Evolutionary conservation across 2,329 filamentous ascomycete species (phyloP).

Genomic region (Grosmannia serpens): DNA sequence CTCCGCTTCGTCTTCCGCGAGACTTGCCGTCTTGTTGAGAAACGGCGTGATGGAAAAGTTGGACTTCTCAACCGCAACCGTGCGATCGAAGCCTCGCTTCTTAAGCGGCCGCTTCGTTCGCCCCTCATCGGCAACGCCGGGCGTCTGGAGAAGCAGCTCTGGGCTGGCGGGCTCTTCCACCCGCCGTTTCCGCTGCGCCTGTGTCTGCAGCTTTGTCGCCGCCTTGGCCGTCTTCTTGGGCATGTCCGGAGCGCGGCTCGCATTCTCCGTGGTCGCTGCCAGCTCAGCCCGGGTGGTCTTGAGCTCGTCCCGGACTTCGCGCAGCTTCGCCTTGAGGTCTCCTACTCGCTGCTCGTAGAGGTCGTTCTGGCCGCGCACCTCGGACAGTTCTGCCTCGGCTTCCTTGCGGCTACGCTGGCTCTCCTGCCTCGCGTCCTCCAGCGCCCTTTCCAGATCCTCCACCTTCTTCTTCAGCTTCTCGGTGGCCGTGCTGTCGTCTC

Average conservation of each 20-base stretch:
- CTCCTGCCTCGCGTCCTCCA: constrained; percentile 31
- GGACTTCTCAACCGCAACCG: constrained; percentile 71
- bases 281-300: constrained; percentile 46
- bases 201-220: constrained; percentile 7
- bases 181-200: constrained; percentile 32
- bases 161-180: constrained; percentile 32
- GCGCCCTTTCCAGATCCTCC: constrained; percentile 21
- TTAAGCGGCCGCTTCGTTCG: constrained; percentile 32
- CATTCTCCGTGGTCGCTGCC: constrained; percentile 20
- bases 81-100: constrained; percentile 45
- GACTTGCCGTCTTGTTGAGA: constrained; percentile 55
- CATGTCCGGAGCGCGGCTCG: constrained; percentile 20
- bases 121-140: constrained; percentile 19
- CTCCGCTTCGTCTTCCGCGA: constrained; percentile 27
- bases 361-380: constrained; percentile 50
- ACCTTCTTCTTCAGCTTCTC: constrained; percentile 19
- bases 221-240: constrained; percentile 17
- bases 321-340: constrained; percentile 57
- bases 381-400: constrained; percentile 42
- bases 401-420: constrained; percentile 33
- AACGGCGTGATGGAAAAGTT: constrained; percentile 91
- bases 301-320: constrained; percentile 58
- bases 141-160: constrained; percentile 37
- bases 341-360: constrained; percentile 60
- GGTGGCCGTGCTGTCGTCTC: background rate